Evolutionary conservation across 2,329 filamentous ascomycete genomes (phyloP).

Genomic region (Ophiostoma perfectum): DNA sequence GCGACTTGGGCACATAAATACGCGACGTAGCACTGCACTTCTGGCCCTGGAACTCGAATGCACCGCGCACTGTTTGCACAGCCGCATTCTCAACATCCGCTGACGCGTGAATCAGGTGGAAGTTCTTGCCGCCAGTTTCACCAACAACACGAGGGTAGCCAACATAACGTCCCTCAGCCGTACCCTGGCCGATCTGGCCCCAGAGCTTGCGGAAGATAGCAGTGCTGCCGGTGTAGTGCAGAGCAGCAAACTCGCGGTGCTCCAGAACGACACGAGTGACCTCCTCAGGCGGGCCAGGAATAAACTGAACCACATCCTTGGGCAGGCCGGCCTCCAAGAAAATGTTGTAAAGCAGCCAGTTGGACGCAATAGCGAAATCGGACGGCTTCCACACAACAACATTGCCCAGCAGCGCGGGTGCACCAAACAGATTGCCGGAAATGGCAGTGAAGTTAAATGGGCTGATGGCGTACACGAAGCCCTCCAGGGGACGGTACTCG

Average conservation of each 20-base stretch:
- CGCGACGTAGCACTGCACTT: conserved; percentile 49
- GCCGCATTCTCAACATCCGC: conserved; percentile 44
- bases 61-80: conserved; percentile 42
- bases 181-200: conserved; percentile 74
- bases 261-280: conserved; percentile 72
- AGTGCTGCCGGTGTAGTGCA: conserved; percentile 93
- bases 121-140: conserved; percentile 51
- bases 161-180: conserved; percentile 74
- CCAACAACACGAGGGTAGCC: conserved; percentile 59
- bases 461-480: conserved; percentile 89
- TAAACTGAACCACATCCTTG: conserved; percentile 84
- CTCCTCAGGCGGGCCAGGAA: conserved; percentile 80
- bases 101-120: conserved; percentile 44
- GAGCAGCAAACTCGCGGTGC: conserved; percentile 77
- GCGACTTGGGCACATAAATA: conserved; percentile 50
- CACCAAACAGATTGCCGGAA: conserved; percentile 75
- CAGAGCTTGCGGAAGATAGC: conserved; percentile 85
- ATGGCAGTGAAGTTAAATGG: conserved; percentile 99
- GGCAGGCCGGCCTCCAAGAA: conserved; percentile 87
- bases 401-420: conserved; percentile 85
- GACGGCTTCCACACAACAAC: conserved; percentile 98
- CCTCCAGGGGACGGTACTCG: conserved; percentile 84
- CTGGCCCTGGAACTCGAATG: conserved; percentile 49
- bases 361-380: conserved; percentile 79
- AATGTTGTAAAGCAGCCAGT: conserved; percentile 86